Evolutionary conservation across 2,329 filamentous ascomycete species (phyloP).

Genomic region (Leptographium procerum): DNA sequence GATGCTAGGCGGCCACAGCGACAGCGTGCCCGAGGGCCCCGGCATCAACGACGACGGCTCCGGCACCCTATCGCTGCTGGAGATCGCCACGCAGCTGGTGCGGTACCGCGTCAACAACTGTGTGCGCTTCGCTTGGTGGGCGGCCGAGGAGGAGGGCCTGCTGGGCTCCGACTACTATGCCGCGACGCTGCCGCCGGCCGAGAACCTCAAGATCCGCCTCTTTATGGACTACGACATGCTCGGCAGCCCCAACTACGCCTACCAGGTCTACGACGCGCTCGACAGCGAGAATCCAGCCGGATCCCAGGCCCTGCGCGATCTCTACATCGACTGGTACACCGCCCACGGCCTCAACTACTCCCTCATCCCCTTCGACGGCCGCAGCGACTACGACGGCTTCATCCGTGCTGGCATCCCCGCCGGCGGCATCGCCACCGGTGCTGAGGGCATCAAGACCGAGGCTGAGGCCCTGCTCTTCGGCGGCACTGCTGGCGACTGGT

Average conservation of each 20-base stretch:
- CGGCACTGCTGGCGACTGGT: conserved; percentile 51
- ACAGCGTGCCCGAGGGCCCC: conserved; percentile 50
- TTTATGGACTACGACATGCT: conserved; percentile 66
- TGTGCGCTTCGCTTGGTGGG: conserved; percentile 58
- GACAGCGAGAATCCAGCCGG: conserved; percentile 60
- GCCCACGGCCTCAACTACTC: conserved; percentile 52
- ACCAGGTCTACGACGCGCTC: conserved; percentile 60
- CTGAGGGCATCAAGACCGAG: conserved; percentile 63
- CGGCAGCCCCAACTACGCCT: conserved; percentile 53
- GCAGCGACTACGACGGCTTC: conserved; percentile 71
- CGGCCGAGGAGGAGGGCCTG: conserved; percentile 55
- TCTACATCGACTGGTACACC: conserved; percentile 59
- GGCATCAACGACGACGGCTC: conserved; percentile 74
- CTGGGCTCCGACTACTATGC: conserved; percentile 54
- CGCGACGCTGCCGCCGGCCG: conserved; percentile 37
- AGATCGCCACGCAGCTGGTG: conserved; percentile 48
- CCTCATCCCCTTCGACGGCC: conserved; percentile 64
- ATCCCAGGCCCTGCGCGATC: conserved; percentile 54
- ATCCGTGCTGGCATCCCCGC: conserved; percentile 61
- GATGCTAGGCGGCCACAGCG: conserved; percentile 54
- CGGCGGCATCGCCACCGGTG: conserved; percentile 67
- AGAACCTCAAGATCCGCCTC: conserved; percentile 50
- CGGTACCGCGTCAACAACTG: conserved; percentile 51
- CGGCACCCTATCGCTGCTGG: conserved; percentile 50
- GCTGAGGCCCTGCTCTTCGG: conserved; percentile 57